Evolutionary conservation across 1,284 basidiomycete species (phyloP).

Genomic region (Ceratobasidium sp.): DNA sequence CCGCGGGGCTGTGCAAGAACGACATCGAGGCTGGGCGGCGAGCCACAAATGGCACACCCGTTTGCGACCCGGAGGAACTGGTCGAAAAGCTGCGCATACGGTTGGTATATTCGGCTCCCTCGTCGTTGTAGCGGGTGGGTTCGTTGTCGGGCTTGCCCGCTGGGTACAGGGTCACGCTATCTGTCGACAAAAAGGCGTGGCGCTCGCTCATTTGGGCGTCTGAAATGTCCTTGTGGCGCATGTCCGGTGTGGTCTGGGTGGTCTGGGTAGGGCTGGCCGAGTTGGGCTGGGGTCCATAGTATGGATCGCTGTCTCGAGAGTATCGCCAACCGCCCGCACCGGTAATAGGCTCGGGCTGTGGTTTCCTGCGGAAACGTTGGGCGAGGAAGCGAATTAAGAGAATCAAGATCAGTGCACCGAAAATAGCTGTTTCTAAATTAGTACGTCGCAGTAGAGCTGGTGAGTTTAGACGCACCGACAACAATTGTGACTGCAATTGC

Average conservation of each 20-base stretch:
- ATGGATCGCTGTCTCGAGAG: constrained; percentile 10
- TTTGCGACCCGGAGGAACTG: constrained; percentile 4
- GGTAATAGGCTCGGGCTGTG: neutral
- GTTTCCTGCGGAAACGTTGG: constrained; percentile 27
- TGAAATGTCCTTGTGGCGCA: constrained; percentile 18
- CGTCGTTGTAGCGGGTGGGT: constrained; percentile 15
- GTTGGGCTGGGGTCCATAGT: neutral
- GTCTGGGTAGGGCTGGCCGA: neutral
- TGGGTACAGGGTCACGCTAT: constrained; percentile 20
- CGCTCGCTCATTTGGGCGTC: constrained; percentile 23
- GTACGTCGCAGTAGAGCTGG: neutral
- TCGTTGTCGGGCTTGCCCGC: neutral
- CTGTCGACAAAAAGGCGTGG: constrained; percentile 28
- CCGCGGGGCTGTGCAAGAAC: constrained; percentile 33
- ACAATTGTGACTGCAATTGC: constrained; percentile 28
- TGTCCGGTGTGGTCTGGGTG: neutral
- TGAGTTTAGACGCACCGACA: constrained; percentile 7
- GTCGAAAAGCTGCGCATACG: constrained; percentile 19
- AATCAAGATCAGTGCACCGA: constrained; percentile 14
- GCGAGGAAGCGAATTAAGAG: constrained; percentile 21
- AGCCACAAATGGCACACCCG: constrained; percentile 7
- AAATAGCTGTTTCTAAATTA: constrained; percentile 15
- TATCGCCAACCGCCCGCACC: constrained; percentile 12
- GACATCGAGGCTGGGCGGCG: constrained; percentile 30
- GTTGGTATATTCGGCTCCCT: neutral